These are phyloP conservation scores for Suhomyces maxii DNA, from an alignment of 1,139 yeast genomes.

Conservation along the genomic window DNA sequence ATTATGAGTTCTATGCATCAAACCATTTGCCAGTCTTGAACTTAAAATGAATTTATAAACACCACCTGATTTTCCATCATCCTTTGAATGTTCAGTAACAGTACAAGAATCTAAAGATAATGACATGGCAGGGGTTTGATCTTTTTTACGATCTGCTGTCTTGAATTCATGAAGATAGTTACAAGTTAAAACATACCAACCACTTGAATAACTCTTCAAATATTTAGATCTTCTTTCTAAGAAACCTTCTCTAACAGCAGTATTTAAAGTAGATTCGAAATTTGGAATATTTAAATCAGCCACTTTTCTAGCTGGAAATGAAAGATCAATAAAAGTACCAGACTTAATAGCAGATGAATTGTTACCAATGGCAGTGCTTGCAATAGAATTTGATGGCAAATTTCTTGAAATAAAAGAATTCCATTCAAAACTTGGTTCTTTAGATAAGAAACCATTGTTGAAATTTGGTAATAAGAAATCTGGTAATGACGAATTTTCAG, in stretches of 20 bases:
- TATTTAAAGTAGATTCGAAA: constrained; percentile 68
- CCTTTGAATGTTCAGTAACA: constrained; percentile 77
- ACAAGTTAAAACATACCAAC: constrained; percentile 90
- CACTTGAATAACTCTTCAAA: constrained; percentile 82
- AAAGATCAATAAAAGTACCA: constrained; percentile 73
- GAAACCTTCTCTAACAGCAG: constrained; percentile 73
- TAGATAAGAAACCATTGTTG: constrained; percentile 70
- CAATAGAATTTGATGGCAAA: constrained; percentile 39
- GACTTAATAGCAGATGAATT: constrained; percentile 23
- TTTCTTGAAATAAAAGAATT: constrained; percentile 75
- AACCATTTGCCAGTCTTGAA: constrained; percentile 67
- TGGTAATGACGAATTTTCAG: constrained; percentile 68
- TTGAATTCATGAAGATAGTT: constrained; percentile 89
- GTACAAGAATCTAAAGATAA: constrained; percentile 78
- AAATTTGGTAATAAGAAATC: constrained; percentile 66
- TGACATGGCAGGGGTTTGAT: constrained; percentile 86
- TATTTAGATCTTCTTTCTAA: constrained; percentile 90
- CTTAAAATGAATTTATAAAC: constrained; percentile 77
- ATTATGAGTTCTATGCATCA: constrained; percentile 75
- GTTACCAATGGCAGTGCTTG: constrained; percentile 33
- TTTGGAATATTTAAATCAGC: constrained; percentile 65
- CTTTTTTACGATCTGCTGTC: constrained; percentile 76
- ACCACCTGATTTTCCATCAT: constrained; percentile 59
- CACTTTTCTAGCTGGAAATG: constrained; percentile 65
- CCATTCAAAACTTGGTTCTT: constrained; percentile 87